Base-by-base conservation (phyloP, 495 filamentous ascomycete species). In the Wilcoxina mikolae region DNA sequence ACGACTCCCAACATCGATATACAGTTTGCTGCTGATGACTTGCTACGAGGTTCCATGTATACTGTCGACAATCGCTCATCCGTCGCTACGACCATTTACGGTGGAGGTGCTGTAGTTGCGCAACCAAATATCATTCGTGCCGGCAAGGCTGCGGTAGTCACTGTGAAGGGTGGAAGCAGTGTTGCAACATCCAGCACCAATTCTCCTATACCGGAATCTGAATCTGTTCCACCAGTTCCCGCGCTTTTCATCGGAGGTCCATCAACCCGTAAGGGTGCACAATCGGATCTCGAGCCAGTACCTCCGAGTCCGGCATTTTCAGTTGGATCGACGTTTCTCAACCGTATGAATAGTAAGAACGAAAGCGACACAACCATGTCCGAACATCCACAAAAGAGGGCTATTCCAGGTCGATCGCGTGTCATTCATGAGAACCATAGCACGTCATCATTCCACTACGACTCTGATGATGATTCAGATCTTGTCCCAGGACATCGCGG, bases 11-110 rank as follows among this genome's bases (percentile, higher is more conserved):
- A 89, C 10, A 84, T 84, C 56, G 87, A 95, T 68, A 59, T 65
- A 20, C 62, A 65, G 46, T 66, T 66, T 43, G 64, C 63, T 12
- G 59, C 64, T 3, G 56, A 62, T 41, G 64, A 66, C 53, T 56
- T 66, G 17, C 73, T 96, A 38, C 84, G 91, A 55, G 88, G 90
- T 68, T 94, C 87, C 9, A 85, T 85, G 4, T 84, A 81, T 67
- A 84, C 82, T 25, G 76, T 71, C 53, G 39, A 27, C 17, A 68
- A 81, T 42, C 74, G 77, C 53, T 81, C 79, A 5, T 83, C 78
- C 67, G 83, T 98, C 56, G 89, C 87, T 0, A 94, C 89, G 12
- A 95, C 89, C 2, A 84, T 93, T 27, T 95, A 94, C 67, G 79
- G 87, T 57, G 85, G 86, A 71, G 84, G 88, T 59, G 87, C 85